phyloP scores from a whole-genome alignment of 2,329 filamentous ascomycete species.

The Xylaria digitata region DNA sequence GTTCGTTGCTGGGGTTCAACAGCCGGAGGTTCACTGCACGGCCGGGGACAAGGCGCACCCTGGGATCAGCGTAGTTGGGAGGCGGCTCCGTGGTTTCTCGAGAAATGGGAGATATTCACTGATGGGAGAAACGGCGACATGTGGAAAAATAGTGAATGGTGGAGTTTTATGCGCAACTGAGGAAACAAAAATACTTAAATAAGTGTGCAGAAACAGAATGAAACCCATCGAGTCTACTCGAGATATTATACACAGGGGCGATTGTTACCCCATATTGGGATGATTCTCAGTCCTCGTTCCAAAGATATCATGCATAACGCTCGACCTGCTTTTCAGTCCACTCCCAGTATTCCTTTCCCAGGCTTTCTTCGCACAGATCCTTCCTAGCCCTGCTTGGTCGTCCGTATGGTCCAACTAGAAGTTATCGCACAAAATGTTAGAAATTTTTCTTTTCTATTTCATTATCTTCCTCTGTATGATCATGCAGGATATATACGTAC shows the following conservation, averaged over 20 bases:
- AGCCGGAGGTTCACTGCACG: constrained; percentile 27
- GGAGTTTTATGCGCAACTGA: constrained; percentile 40
- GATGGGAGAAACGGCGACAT: constrained; percentile 41
- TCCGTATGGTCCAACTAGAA: constrained; percentile 60
- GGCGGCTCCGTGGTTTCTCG: constrained; percentile 45
- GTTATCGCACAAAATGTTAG: constrained; percentile 7
- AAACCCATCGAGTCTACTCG: neutral
- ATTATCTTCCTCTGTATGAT: too few relatives aligned
- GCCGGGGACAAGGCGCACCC: constrained; percentile 42
- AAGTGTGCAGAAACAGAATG: neutral
- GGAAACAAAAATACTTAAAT: neutral
- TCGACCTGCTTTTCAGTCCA: constrained; percentile 57
- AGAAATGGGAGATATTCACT: constrained; percentile 44
- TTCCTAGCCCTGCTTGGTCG: constrained; percentile 47
- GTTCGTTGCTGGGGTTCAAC: constrained; percentile 45
- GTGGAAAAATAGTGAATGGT: constrained; percentile 45
- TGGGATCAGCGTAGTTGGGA: constrained; percentile 49
- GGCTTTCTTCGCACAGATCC: constrained; percentile 50
- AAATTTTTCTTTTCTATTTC: neutral
- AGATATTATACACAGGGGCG: neutral
- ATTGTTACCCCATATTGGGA: neutral
- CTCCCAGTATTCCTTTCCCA: constrained; percentile 55
- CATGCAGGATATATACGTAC: constrained; percentile 35
- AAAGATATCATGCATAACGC: constrained; percentile 33
- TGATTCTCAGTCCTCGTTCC: neutral